Conservation (phyloP, 805 yeast species). For the Wickerhamomyces bovis region DNA sequence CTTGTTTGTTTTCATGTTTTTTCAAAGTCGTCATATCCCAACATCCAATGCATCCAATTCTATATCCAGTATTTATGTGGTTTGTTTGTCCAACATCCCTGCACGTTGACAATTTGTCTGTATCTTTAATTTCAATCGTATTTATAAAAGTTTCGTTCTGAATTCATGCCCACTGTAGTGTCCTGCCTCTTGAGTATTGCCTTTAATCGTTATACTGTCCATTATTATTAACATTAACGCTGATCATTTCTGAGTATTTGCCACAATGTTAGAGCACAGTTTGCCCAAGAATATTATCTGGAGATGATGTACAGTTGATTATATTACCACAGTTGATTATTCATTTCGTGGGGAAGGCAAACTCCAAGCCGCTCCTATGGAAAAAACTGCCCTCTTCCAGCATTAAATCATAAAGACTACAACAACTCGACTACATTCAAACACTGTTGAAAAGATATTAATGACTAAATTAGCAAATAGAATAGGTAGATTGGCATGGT, state of each 20-base stretch:
- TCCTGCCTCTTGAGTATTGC: not conserved
- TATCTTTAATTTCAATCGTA: not conserved
- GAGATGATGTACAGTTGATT: too few species aligned
- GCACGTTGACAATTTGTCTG: not conserved
- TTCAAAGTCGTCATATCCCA: not conserved
- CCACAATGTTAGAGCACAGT: too few species aligned
- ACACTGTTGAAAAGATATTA: not conserved
- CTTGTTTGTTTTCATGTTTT: not conserved
- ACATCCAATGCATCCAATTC: not conserved
- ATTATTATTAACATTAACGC: too few species aligned
- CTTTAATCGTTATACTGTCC: too few species aligned
- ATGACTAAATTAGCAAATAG: not conserved
- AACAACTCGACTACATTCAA: too few species aligned
- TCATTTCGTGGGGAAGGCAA: too few species aligned
- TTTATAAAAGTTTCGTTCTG: not conserved
- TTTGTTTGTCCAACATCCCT: not conserved
- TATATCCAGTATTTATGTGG: not conserved
- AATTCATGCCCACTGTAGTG: not conserved
- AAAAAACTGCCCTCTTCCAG: too few species aligned
- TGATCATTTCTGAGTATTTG: too few species aligned
- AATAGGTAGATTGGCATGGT: not conserved
- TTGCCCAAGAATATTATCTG: too few species aligned
- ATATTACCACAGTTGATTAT: too few species aligned
- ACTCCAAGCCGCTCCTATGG: too few species aligned
- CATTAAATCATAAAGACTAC: too few species aligned